Evolutionary conservation across 768 basidiomycete species (phyloP).

Genomic region (Boletus bicolor): DNA sequence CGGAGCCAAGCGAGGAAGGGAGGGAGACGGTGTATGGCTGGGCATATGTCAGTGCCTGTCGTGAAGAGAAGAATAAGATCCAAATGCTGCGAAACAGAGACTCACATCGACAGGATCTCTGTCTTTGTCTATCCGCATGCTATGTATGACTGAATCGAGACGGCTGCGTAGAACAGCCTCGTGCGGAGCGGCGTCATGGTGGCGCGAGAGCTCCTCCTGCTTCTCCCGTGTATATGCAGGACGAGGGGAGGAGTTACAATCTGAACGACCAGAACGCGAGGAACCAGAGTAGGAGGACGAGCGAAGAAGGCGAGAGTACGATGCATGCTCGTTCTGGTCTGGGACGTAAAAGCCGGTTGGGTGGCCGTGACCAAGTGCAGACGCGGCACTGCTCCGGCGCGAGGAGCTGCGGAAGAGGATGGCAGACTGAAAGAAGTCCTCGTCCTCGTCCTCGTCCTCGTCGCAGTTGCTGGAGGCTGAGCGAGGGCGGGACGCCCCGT

Average conservation of each 20-base stretch:
- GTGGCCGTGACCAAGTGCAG: slow-evolving; percentile 10
- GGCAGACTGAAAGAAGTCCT: slow-evolving; percentile 29
- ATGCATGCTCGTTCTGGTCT: slow-evolving; percentile 28
- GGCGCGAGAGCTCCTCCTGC: slow-evolving; percentile 18
- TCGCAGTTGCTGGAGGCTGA: slow-evolving; percentile 24
- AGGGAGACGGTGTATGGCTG: slow-evolving; percentile 28
- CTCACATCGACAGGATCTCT: slow-evolving; percentile 23
- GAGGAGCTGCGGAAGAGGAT: slow-evolving; percentile 25
- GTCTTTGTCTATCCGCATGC: slow-evolving; percentile 27
- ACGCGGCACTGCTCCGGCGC: slow-evolving; percentile 21
- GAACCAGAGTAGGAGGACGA: slow-evolving; percentile 28
- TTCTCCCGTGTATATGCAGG: slow-evolving; percentile 16
- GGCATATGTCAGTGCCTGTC: slow-evolving; percentile 15
- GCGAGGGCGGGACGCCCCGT: slow-evolving; percentile 24
- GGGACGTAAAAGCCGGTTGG: slow-evolving; percentile 32
- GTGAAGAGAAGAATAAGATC: slow-evolving; percentile 16
- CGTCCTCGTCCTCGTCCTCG: slow-evolving; percentile 24
- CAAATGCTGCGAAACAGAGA: neutral
- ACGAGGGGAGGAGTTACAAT: slow-evolving; percentile 15
- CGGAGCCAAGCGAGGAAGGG: slow-evolving; percentile 30
- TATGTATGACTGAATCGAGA: slow-evolving; percentile 50
- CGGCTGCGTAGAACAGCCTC: slow-evolving; percentile 52
- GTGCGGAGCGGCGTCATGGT: slow-evolving; percentile 41
- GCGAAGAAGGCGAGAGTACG: slow-evolving; percentile 24
- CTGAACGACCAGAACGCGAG: slow-evolving; percentile 25